Base-by-base conservation (phyloP, 768 basidiomycete species). In the Termitomyces titanicus region DNA sequence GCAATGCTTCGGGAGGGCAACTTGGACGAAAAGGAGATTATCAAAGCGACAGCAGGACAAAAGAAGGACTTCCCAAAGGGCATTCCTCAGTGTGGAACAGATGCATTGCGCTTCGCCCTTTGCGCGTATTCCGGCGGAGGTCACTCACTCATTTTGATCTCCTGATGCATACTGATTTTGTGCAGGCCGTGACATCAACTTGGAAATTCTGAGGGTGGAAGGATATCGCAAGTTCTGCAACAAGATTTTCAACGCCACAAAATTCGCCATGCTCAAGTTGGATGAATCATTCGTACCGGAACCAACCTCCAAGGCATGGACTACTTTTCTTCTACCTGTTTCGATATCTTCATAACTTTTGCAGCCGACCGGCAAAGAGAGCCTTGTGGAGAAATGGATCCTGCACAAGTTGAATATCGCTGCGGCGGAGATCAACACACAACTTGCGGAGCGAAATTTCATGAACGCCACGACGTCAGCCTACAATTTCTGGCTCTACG, bases 151-250 rank as follows among this genome's bases (percentile, higher is more conserved):
- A 22, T 4, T 49, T 34, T 31, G 20, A 2, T 12, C 3, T 40
- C 24, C 48, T 9, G 44, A 8, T 0, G 22, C 18, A 25, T 18
- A 15, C 42, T 40, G 35, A 29, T 13, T 35, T 49, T 39, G 22
- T 45, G 13, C 22, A 94, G 94, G 94, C 27, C 90, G 95, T 43
- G 96, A 98, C 71, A 96, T 99, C 75, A 97, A 98, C 69, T 76
- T 99, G 57, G 94, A 98, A 67, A 94, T 99, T 62, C 72, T 93
- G 59, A 87, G 94, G 50, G 94, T 98, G 31, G 95, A 98, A 72
- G 97, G 95, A 2, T 98, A 98, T 72, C 86, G 97, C 71, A 98
- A 98, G 72, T 99, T 99, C 78, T 98, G 97, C 77, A 99, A 99
- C 77, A 98, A 98, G 78, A 85, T 98, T 25, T 98, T 96, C 81